A percentile compares a stretch with the other conserved stretches of the same genome.
phyloP scores from a whole-genome alignment of 805 yeast species.

The Lachancea fermentati region DNA sequence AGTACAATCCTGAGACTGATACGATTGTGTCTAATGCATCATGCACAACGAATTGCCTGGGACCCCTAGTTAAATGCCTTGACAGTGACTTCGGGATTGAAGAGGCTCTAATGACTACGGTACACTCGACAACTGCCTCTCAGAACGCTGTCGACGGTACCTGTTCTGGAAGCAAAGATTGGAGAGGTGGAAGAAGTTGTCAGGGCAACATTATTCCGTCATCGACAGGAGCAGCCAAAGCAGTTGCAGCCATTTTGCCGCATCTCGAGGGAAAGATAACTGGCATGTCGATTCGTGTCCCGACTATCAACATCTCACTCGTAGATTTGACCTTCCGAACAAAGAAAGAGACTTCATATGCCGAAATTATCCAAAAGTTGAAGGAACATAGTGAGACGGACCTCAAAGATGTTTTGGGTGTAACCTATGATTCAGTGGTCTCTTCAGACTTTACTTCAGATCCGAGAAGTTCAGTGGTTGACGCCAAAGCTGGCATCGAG shows the following conservation, averaged over 20 bases:
- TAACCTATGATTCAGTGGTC: conserved; percentile 90
- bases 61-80: conserved; percentile 88
- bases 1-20: conserved; percentile 63
- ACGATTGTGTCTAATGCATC: conserved; percentile 86
- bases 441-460: conserved; percentile 85
- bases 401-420: conserved; percentile 78
- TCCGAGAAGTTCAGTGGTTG: conserved; percentile 81
- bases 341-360: conserved; percentile 71
- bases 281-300: conserved; percentile 91
- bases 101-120: conserved; percentile 94
- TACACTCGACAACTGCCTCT: conserved; percentile 93
- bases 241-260: conserved; percentile 93
- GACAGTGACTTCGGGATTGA: conserved; percentile 82
- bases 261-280: conserved; percentile 87
- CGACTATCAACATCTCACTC: conserved; percentile 89
- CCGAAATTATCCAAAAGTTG: conserved; percentile 71
- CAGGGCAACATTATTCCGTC: conserved; percentile 94
- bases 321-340: conserved; percentile 87
- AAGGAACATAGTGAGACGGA: conserved; percentile 73
- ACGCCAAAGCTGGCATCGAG: conserved; percentile 85
- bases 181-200: conserved; percentile 98
- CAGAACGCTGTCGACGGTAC: conserved; percentile 97
- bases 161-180: conserved; percentile 75
- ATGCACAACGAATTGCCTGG: conserved; percentile 93
- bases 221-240: conserved; percentile 97